Evolutionary conservation across 805 yeast species (phyloP).

Genomic region (Saccharomycopsis selenospora): DNA sequence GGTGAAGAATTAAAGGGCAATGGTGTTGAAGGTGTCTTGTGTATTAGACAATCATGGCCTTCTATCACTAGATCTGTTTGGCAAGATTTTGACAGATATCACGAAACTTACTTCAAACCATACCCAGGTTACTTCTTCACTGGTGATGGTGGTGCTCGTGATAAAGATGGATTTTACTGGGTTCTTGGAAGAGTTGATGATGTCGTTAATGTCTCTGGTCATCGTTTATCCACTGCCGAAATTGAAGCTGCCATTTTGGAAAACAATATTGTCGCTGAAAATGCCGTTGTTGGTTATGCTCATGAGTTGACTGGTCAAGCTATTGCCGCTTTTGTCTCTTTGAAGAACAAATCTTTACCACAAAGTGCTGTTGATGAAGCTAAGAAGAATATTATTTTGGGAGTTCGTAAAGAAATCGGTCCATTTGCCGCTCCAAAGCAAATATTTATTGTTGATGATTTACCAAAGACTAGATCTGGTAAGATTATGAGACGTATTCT

Average conservation of each 20-base stretch:
- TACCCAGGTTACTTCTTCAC: slow-evolving; percentile 93
- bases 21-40: slow-evolving; percentile 76
- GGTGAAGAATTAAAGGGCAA: slow-evolving; percentile 64
- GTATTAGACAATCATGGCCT: slow-evolving; percentile 71
- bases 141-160: slow-evolving; percentile 98
- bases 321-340: slow-evolving; percentile 86
- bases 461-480: slow-evolving; percentile 98
- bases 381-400: slow-evolving; percentile 60
- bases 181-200: slow-evolving; percentile 98
- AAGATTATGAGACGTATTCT: slow-evolving; percentile 97
- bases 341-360: slow-evolving; percentile 45
- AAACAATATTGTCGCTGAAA: slow-evolving; percentile 75
- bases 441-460: slow-evolving; percentile 69
- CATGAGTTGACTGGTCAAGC: slow-evolving; percentile 98
- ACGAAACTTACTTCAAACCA: slow-evolving; percentile 82
- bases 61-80: slow-evolving; percentile 79
- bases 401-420: slow-evolving; percentile 78
- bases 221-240: slow-evolving; percentile 94
- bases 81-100: slow-evolving; percentile 64
- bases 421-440: slow-evolving; percentile 95
- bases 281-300: slow-evolving; percentile 93
- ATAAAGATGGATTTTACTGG: slow-evolving; percentile 94
- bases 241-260: slow-evolving; percentile 87
- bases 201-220: slow-evolving; percentile 96
- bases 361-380: slow-evolving; percentile 31